Evolutionary conservation across 2,329 filamentous ascomycete genomes (phyloP).

Genomic region (Neurospora sp.): DNA sequence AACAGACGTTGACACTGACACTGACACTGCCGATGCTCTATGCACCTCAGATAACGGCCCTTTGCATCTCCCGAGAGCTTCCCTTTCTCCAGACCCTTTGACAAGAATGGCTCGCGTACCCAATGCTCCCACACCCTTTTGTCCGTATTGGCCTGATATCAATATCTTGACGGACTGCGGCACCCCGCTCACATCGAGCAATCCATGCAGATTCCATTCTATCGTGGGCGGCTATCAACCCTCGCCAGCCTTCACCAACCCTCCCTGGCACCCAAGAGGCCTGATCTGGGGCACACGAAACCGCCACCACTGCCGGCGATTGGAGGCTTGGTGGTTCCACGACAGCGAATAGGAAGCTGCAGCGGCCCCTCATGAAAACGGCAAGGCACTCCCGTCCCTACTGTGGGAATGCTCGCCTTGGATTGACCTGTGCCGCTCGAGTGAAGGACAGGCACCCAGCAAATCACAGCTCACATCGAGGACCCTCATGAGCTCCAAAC

Average conservation of each 20-base stretch:
- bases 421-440: background rate
- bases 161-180: background rate
- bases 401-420: background rate
- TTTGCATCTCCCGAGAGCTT: background rate
- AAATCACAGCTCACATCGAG: background rate
- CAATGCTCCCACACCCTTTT: background rate
- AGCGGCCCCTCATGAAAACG: slow-evolving; percentile 6
- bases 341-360: slow-evolving; percentile 15
- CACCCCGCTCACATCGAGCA: background rate
- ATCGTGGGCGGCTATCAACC: background rate
- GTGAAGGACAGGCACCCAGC: background rate
- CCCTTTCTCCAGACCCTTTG: background rate
- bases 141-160: background rate
- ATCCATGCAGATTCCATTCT: background rate
- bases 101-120: background rate
- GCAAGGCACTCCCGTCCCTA: slow-evolving; percentile 17
- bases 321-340: slow-evolving; percentile 15
- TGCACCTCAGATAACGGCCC: background rate
- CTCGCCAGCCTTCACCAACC: background rate
- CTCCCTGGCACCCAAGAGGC: background rate
- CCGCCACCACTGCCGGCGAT: slow-evolving; percentile 13
- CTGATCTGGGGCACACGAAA: slow-evolving; percentile 3
- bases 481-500: background rate
- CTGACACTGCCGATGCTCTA: background rate
- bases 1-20: background rate